These are phyloP conservation scores for Hsuehochloa calcarea DNA, from an alignment of 176 grass and related monocot genomes.

Conservation along the genomic window DNA sequence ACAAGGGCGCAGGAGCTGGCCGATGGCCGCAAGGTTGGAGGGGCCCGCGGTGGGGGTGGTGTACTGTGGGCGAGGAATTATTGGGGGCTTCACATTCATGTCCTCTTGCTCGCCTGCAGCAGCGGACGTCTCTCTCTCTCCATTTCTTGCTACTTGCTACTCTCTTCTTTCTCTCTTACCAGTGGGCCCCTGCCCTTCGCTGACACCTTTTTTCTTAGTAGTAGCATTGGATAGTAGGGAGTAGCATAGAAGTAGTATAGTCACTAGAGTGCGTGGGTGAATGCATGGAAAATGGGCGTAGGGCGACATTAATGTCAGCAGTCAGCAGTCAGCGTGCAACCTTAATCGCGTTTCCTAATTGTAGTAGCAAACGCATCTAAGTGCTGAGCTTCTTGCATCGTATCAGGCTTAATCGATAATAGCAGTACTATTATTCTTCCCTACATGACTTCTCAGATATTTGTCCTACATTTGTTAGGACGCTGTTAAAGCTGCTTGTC, in stretches of 20 bases:
- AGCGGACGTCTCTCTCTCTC: not conserved
- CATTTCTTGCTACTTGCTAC: not conserved
- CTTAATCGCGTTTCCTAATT: no score
- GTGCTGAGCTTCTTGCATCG: no score
- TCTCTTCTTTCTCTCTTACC: not conserved
- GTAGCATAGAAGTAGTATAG: not conserved
- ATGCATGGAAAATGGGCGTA: slow-evolving; percentile 33
- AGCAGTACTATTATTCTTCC: no score
- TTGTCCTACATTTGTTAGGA: no score
- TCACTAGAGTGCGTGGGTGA: slow-evolving; percentile 30
- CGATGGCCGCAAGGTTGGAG: slow-evolving; percentile 18
- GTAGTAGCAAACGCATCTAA: no score
- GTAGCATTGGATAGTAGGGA: not conserved
- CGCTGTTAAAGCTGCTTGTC: no score
- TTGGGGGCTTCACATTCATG: slow-evolving; percentile 76
- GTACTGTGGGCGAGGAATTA: slow-evolving; percentile 47
- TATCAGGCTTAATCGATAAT: no score
- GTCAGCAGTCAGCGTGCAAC: no score
- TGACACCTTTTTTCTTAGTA: slow-evolving; percentile 39
- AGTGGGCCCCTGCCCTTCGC: not conserved
- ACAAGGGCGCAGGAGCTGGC: slow-evolving; percentile 66
- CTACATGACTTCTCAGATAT: no score
- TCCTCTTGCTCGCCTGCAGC: slow-evolving; percentile 32
- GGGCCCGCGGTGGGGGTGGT: not conserved
- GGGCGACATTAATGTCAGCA: slow-evolving; percentile 29